These are phyloP conservation scores for Dryas integrifolia DNA, from an alignment of 331 rosid species.

Conservation along the genomic window DNA sequence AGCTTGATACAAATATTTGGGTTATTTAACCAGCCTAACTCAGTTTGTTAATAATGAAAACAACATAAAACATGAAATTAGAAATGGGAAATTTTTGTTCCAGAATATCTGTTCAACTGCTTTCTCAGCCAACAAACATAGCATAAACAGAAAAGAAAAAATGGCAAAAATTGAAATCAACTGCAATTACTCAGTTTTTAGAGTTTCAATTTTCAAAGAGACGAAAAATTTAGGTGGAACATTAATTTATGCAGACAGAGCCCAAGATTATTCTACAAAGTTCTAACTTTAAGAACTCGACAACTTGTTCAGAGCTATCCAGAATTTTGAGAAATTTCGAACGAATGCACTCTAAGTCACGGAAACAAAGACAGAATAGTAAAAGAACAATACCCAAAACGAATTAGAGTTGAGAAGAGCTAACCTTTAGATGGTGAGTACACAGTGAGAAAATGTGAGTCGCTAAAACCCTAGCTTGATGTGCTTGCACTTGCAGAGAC, in stretches of 20 bases:
- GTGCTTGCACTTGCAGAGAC: not conserved
- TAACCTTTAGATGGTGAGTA: not conserved
- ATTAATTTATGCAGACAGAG: not conserved
- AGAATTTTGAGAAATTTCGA: not conserved
- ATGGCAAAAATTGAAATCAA: not conserved
- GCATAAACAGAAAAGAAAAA: not conserved
- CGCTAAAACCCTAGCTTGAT: not conserved
- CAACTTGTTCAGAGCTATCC: not conserved
- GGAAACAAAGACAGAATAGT: not conserved
- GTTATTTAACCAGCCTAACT: not conserved
- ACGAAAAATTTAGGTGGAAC: not conserved
- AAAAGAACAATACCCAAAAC: not conserved
- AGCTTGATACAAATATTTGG: not conserved
- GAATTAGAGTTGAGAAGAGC: not conserved
- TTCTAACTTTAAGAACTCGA: not conserved
- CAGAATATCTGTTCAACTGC: not conserved
- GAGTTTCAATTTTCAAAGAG: not conserved
- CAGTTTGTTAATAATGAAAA: not conserved
- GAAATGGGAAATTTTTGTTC: not conserved
- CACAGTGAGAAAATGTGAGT: not conserved
- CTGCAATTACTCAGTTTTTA: not conserved
- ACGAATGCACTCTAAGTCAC: not conserved
- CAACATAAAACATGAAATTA: not conserved
- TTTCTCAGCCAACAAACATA: not conserved
- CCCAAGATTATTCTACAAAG: not conserved